Base-by-base conservation (phyloP, 148 eudicot species). In the Chenopodium berlandieri region DNA sequence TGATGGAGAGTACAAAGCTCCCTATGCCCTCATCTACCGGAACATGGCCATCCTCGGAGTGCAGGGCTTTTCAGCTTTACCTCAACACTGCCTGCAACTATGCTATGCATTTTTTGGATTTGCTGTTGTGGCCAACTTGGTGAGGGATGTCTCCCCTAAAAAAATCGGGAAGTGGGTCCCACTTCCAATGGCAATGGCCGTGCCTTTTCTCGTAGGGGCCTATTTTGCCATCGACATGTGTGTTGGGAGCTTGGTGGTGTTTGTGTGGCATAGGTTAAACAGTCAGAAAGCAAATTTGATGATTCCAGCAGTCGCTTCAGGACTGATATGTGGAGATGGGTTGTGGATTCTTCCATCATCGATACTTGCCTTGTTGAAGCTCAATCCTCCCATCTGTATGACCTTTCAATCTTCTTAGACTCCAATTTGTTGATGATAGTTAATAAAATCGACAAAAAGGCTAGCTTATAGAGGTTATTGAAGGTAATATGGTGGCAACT, bases 131-230 rank as follows among this genome's bases (percentile, higher is more conserved):
- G 91, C 90, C 37, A 94, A 92, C 83, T 79, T 92, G 75, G n/a
- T 78, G 22, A 88, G 97, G 60, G 98, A 94, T 37, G 37, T 81
- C 11, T 67, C 79, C 5, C 92, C 94, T 0, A 70, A 82, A 71
- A 88, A 73, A 27, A 37, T 91, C 1, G 92, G 92, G 9, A 89
- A 81, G 78, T 91, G 88, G 90, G 66, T 89, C 14, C 99, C 98
- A 0, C 90, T 92, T 30, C 99, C 98, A 7, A 96, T 91, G 94
- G 97, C 90, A 0, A 94, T 96, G 98, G 98, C 98, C 5, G 97
- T 96, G 78, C 99, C 99, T 12, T 95, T 95, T 79, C 86, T 93
- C 0, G 94, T 92, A 27, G 97, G 99, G 47, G 99, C 92, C 7
- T 87, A 86, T 77, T 92, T 96, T 85, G 97, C 98, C 2, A 92